Evolutionary conservation across 257 asterid genomes (phyloP).

Genomic region (Gynochthodes officinalis): DNA sequence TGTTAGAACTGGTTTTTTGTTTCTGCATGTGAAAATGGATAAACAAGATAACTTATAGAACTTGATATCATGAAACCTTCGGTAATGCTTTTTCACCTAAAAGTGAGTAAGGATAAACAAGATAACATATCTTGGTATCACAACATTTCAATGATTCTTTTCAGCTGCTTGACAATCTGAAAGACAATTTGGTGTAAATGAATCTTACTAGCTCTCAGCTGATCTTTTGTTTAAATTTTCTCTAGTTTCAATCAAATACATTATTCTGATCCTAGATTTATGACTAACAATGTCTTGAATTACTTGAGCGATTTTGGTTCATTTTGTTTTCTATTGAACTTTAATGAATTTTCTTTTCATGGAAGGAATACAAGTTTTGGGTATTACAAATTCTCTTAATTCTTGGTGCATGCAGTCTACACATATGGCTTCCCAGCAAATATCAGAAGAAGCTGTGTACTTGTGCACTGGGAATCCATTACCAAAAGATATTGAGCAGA

Average conservation of each 20-base stretch:
- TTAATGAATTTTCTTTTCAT: background rate
- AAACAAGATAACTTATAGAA: background rate
- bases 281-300: background rate
- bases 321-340: background rate
- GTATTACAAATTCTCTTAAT: background rate
- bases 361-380: background rate
- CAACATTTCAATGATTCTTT: background rate
- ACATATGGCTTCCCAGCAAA: conserved; percentile 93
- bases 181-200: background rate
- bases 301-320: background rate
- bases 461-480: conserved; percentile 96
- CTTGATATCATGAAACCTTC: background rate
- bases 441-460: conserved; percentile 91
- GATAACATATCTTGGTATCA: background rate
- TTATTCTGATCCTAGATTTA: background rate
- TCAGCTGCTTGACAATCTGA: background rate
- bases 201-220: background rate
- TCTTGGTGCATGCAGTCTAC: conserved; percentile 74
- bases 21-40: background rate
- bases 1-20: background rate
- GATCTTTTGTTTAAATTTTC: background rate
- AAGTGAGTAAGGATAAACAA: too few species aligned
- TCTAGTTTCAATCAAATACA: background rate
- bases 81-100: background rate
- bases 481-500: conserved; percentile 93